phyloP scores from a whole-genome alignment of 305 asterid species.

The Fraxinus sp. region DNA sequence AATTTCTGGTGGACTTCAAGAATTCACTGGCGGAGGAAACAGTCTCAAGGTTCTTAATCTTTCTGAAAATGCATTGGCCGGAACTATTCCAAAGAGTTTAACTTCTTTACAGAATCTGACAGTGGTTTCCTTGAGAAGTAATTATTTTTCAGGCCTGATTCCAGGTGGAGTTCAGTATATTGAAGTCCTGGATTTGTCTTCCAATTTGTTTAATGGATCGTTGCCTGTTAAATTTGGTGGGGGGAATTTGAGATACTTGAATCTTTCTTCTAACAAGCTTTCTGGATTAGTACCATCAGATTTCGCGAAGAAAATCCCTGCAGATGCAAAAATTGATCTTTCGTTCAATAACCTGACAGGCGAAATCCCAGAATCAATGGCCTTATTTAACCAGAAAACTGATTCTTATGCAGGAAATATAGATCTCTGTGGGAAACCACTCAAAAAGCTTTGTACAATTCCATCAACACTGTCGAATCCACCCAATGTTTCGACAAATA shows the following conservation, averaged over 20 bases:
- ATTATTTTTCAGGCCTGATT: slow-evolving; percentile 51
- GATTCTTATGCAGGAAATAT: slow-evolving; percentile 65
- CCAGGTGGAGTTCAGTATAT: slow-evolving; percentile 36
- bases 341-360: slow-evolving; percentile 82
- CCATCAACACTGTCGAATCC: slow-evolving; percentile 69
- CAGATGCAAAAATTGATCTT: slow-evolving; percentile 58
- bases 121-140: slow-evolving; percentile 56
- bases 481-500: slow-evolving; percentile 45
- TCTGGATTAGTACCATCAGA: slow-evolving; percentile 51
- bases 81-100: slow-evolving; percentile 48
- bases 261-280: slow-evolving; percentile 74
- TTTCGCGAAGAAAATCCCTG: slow-evolving; percentile 60
- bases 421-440: slow-evolving; percentile 82
- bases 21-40: slow-evolving; percentile 3
- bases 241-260: slow-evolving; percentile 52
- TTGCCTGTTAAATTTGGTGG: slow-evolving; percentile 76
- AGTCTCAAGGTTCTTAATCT: slow-evolving; percentile 52
- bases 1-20: slow-evolving; percentile 53
- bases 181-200: slow-evolving; percentile 63
- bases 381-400: slow-evolving; percentile 57
- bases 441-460: slow-evolving; percentile 55
- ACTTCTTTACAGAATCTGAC: slow-evolving; percentile 38
- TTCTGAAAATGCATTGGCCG: slow-evolving; percentile 58
- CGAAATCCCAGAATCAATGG: slow-evolving; percentile 59
- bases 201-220: slow-evolving; percentile 61